phyloP scores from a whole-genome alignment of 495 filamentous ascomycete genomes.

The Tirmania nivea region DNA sequence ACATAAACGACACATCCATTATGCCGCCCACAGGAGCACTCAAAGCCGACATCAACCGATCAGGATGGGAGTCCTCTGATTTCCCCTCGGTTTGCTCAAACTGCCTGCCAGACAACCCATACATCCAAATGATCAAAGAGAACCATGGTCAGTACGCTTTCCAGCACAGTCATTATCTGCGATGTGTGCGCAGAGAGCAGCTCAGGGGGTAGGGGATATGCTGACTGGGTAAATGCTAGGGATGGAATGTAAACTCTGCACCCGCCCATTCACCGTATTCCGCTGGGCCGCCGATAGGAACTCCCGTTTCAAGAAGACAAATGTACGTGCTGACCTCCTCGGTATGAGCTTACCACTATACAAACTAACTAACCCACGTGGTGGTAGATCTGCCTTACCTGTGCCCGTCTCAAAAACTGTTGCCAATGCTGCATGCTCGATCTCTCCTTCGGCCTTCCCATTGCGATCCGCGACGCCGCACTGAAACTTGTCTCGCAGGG shows the following conservation, averaged over 20 bases:
- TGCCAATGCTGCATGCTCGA: constrained; percentile 99
- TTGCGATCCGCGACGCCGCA: constrained; percentile 85
- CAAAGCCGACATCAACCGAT: constrained; percentile 92
- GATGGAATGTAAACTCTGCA: constrained; percentile 57
- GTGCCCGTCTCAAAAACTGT: constrained; percentile 61
- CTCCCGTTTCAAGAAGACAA: constrained; percentile 47
- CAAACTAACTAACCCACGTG: neutral
- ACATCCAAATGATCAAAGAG: constrained; percentile 96
- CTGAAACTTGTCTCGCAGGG: constrained; percentile 92
- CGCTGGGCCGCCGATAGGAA: constrained; percentile 73
- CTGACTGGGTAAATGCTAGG: neutral
- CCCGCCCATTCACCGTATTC: constrained; percentile 88
- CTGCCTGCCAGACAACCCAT: constrained; percentile 89
- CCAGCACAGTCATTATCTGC: constrained; percentile 8
- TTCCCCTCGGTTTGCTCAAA: constrained; percentile 44
- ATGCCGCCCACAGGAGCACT: constrained; percentile 43
- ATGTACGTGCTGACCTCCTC: constrained; percentile 7
- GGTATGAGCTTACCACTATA: neutral
- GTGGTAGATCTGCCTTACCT: constrained; percentile 45
- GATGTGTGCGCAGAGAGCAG: neutral
- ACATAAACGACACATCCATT: constrained; percentile 2
- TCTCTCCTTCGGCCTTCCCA: constrained; percentile 80
- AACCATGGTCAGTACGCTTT: constrained; percentile 44
- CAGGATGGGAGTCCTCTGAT: constrained; percentile 86
- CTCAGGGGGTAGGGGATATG: neutral